Evolutionary conservation across 2,329 filamentous ascomycete genomes (phyloP).

Genomic region (Macroventuria anomochaeta): DNA sequence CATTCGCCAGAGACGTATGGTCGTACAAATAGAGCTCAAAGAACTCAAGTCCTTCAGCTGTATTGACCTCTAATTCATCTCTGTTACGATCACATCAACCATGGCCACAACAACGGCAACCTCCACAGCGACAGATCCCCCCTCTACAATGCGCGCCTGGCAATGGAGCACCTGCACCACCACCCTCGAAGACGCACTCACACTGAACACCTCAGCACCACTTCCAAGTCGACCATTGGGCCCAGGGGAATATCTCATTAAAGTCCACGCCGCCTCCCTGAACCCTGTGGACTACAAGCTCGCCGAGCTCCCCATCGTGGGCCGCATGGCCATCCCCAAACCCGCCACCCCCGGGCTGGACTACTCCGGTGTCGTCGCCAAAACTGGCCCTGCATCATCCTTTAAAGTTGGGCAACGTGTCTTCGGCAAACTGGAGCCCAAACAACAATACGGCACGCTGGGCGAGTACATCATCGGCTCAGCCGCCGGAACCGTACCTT

Average conservation of each 20-base stretch:
- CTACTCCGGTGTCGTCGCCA: slow-evolving; percentile 24
- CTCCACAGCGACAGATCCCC: slow-evolving; percentile 5
- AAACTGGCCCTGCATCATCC: slow-evolving; percentile 6
- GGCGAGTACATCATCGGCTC: slow-evolving; percentile 32
- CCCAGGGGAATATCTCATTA: slow-evolving; percentile 22
- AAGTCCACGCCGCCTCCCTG: slow-evolving; percentile 28
- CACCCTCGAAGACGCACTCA: slow-evolving; percentile 23
- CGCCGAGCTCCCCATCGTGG: slow-evolving; percentile 25
- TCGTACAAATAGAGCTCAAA: not conserved
- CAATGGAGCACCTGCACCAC: slow-evolving; percentile 24
- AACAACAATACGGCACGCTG: slow-evolving; percentile 29
- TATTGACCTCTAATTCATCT: not conserved
- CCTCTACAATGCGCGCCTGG: slow-evolving; percentile 34
- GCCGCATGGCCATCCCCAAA: slow-evolving; percentile 27
- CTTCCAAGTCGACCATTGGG: slow-evolving; percentile 16
- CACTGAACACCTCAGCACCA: slow-evolving; percentile 13
- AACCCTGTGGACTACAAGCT: slow-evolving; percentile 36
- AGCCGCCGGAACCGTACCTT: slow-evolving; percentile 22
- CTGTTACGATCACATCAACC: not conserved
- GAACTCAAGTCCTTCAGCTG: not conserved
- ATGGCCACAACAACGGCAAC: slow-evolving; percentile 5
- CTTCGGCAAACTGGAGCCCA: slow-evolving; percentile 33
- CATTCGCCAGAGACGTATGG: not conserved
- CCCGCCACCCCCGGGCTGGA: slow-evolving; percentile 34
- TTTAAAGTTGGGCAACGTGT: slow-evolving; percentile 27